Conservation (phyloP, 2,329 filamentous ascomycete genomes). For the Fusarium luffae region DNA sequence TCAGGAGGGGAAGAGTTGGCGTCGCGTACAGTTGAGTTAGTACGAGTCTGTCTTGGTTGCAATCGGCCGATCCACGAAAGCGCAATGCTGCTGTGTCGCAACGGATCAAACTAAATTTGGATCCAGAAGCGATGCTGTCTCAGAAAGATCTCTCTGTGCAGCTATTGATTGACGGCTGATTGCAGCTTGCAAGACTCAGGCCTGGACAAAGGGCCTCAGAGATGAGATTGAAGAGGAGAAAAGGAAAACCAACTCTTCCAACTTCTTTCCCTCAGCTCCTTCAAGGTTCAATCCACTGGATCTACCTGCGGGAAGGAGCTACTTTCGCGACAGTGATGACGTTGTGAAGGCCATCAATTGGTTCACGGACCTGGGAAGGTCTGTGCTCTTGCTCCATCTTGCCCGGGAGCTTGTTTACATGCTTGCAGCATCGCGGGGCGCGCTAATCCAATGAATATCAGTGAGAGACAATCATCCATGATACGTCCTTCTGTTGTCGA, state of each 20-base stretch:
- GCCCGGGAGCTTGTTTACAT: slow-evolving; percentile 26
- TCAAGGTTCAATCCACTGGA: slow-evolving; percentile 30
- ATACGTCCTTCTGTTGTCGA: neutral
- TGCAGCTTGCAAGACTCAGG: slow-evolving; percentile 28
- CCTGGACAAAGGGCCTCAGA: slow-evolving; percentile 5
- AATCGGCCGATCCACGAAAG: slow-evolving; percentile 13
- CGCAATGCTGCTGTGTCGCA: slow-evolving; percentile 29
- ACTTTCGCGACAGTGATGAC: slow-evolving; percentile 28
- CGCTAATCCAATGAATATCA: neutral
- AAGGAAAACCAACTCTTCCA: slow-evolving; percentile 16
- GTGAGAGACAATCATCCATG: neutral
- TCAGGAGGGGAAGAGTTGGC: neutral
- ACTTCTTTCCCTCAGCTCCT: slow-evolving; percentile 22
- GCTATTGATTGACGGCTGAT: slow-evolving; percentile 38
- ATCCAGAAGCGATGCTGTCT: slow-evolving; percentile 33
- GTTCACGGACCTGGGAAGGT: slow-evolving; percentile 7
- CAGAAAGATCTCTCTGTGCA: slow-evolving; percentile 25
- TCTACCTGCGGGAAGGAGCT: slow-evolving; percentile 31
- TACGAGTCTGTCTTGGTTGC: neutral
- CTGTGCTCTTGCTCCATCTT: slow-evolving; percentile 26
- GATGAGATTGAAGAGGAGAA: neutral
- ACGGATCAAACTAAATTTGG: slow-evolving; percentile 22
- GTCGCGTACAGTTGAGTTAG: slow-evolving; percentile 2
- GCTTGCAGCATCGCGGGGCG: slow-evolving; percentile 26
- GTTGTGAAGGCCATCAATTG: slow-evolving; percentile 33